Evolutionary conservation across 805 yeast species (phyloP), one percentile per base, ranked within the genome.

Genomic region (Cyberlindnera galapagoensis): DNA sequence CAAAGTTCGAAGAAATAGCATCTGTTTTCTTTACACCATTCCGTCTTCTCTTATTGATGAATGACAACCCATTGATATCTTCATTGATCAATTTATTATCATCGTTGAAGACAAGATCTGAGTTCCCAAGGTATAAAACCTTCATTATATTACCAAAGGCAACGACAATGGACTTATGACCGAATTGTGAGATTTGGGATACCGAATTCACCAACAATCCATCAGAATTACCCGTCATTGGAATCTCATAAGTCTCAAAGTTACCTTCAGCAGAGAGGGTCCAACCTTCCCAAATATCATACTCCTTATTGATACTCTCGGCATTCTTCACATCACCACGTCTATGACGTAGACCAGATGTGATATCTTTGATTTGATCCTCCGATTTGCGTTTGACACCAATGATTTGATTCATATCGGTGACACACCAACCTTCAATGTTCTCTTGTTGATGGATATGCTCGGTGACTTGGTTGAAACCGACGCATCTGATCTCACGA

Each of bases 401-500:
- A 57, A 84, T 69, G 9, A 85, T 59, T 63, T 79, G 71, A 52
- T 85, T 84, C 49, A 81, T 67, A 44, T 82, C 94, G 1, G 88
- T 81, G 9, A 75, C 56, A 42, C 80, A 77, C 95, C 95, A 85
- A 13, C 77, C 74, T 47, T 76, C 83, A n/a, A 82, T 76, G 37
- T 71, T 59, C 18, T 68, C 67, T 25, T 76, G 62, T 75, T 84
- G 78, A 53, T 76, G 74, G 36, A 74, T 80, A 31, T 73, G 75
- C 48, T 85, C 94, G 13, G 69, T 64, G 7, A 76, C 85, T 1
- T 80, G 73, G 33, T 77, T 84, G 52, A 86, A 82, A 18, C 95
- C 95, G 24, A 81, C 65, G 59, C 96, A 86, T 62, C 95, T 73
- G 23, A 84, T 83, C 58, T 86, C 96, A 47, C 94, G 71, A 3